Evolutionary conservation across 1,284 basidiomycete genomes (phyloP).

Genomic region (Moniliella sp.): DNA sequence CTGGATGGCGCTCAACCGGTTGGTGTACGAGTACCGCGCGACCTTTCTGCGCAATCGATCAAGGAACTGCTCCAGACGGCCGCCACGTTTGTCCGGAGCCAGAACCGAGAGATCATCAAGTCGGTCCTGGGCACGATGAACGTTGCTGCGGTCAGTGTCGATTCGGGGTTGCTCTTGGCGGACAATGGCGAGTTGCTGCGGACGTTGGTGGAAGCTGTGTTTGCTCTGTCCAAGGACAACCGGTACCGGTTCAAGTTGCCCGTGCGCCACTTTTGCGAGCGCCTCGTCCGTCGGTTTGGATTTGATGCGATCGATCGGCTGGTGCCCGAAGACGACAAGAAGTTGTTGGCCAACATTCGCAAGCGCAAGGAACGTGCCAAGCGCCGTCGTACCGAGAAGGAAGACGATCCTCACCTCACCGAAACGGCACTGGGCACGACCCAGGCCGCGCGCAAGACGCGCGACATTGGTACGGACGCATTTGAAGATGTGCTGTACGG

Average conservation of each 20-base stretch:
- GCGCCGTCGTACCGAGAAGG: conserved; percentile 34
- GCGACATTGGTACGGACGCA: conserved; percentile 9
- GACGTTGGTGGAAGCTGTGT: conserved; percentile 66
- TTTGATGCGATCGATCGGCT: conserved; percentile 53
- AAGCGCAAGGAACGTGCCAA: conserved; percentile 77
- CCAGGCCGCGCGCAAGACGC: conserved; percentile 1
- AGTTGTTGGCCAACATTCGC: conserved; percentile 67
- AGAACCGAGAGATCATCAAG: conserved; percentile 96
- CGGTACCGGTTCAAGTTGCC: conserved; percentile 97
- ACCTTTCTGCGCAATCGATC: conserved; percentile 50
- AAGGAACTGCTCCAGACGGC: conserved; percentile 67
- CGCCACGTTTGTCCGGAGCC: conserved; percentile 67
- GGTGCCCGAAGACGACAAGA: conserved; percentile 48
- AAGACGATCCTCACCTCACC: conserved; percentile 4
- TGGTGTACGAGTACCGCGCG: conserved; percentile 80
- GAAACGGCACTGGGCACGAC: conserved; percentile 8
- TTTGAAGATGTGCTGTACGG: conserved; percentile 33
- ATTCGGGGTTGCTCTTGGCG: conserved; percentile 48
- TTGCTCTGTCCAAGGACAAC: conserved; percentile 85
- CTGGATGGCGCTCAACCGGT: conserved; percentile 72
- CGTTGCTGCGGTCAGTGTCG: conserved; percentile 66
- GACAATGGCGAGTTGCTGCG: conserved; percentile 53
- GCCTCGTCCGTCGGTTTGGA: conserved; percentile 73
- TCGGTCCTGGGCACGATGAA: conserved; percentile 85
- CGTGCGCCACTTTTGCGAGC: conserved; percentile 86